These are phyloP conservation scores for Kurtzmaniella quercitrusa DNA, from an alignment of 1,139 yeast species.

Conservation along the genomic window DNA sequence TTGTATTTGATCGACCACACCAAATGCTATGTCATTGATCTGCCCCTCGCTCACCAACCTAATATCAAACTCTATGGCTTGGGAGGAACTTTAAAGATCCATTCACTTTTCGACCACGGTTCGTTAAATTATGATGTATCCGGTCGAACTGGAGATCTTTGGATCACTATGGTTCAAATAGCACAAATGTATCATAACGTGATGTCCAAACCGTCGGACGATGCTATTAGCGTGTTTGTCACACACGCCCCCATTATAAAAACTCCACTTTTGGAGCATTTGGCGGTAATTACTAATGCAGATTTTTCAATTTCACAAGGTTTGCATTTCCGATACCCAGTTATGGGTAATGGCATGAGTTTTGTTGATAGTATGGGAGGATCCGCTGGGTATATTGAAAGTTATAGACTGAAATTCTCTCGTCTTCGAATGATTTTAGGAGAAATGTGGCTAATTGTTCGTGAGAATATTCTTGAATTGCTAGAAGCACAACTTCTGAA, in stretches of 20 bases:
- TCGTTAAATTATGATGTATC: constrained; percentile 20
- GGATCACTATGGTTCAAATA: constrained; percentile 70
- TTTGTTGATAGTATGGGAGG: constrained; percentile 47
- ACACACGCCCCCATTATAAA: constrained; percentile 64
- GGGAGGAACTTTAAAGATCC: constrained; percentile 68
- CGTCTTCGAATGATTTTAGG: constrained; percentile 59
- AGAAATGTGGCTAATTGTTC: constrained; percentile 61
- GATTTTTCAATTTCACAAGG: constrained; percentile 74
- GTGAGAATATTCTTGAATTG: constrained; percentile 42
- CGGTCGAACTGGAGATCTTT: constrained; percentile 71
- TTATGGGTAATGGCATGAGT: constrained; percentile 67
- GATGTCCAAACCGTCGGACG: constrained; percentile 11
- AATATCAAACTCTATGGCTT: constrained; percentile 58
- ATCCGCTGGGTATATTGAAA: constrained; percentile 45
- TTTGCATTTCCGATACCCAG: constrained; percentile 66
- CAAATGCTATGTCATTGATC: constrained; percentile 33
- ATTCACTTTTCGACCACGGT: constrained; percentile 69
- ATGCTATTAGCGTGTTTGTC: constrained; percentile 57
- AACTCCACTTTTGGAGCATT: constrained; percentile 64
- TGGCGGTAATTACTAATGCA: constrained; percentile 63
- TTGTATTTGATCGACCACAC: constrained; percentile 60
- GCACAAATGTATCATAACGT: constrained; percentile 45
- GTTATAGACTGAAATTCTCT: constrained; percentile 58
- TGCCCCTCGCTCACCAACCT: constrained; percentile 36
- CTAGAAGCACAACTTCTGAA: constrained; percentile 22